Evolutionary conservation across 257 asterid species (phyloP).

Genomic region (Ilex aquifolium): DNA sequence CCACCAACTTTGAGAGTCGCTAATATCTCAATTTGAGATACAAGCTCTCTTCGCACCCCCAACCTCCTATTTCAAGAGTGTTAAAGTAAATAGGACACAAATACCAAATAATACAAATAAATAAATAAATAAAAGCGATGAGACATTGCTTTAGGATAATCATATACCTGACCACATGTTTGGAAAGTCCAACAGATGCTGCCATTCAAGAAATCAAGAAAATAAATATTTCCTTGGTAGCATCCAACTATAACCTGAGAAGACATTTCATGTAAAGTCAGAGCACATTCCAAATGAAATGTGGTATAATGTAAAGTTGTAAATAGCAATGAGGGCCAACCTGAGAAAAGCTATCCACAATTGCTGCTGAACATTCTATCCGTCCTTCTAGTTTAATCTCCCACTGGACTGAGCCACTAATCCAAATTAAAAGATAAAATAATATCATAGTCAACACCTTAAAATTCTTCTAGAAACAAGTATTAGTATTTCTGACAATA

Average conservation of each 20-base stretch:
- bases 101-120: too few species aligned
- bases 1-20: too few species aligned
- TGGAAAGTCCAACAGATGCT: conserved; percentile 64
- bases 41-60: too few species aligned
- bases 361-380: conserved; percentile 85
- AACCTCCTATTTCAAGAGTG: too few species aligned
- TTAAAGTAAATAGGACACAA: too few species aligned
- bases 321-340: conserved; percentile 26
- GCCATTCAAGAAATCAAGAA: conserved; percentile 64
- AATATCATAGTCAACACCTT: conserved; percentile 6
- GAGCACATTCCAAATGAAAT: background rate
- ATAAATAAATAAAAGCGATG: background rate
- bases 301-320: conserved; percentile 2
- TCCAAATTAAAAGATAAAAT: conserved; percentile 11
- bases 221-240: conserved; percentile 70
- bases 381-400: conserved; percentile 73
- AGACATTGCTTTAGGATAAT: background rate
- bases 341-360: conserved; percentile 77
- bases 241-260: conserved; percentile 86
- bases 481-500: too few species aligned
- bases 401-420: conserved; percentile 74
- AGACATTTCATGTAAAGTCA: conserved; percentile 14
- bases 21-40: too few species aligned
- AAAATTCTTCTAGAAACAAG: background rate
- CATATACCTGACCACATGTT: conserved; percentile 79